phyloP scores from a whole-genome alignment of 1,139 yeast species.

The Candida labiduridarum region DNA sequence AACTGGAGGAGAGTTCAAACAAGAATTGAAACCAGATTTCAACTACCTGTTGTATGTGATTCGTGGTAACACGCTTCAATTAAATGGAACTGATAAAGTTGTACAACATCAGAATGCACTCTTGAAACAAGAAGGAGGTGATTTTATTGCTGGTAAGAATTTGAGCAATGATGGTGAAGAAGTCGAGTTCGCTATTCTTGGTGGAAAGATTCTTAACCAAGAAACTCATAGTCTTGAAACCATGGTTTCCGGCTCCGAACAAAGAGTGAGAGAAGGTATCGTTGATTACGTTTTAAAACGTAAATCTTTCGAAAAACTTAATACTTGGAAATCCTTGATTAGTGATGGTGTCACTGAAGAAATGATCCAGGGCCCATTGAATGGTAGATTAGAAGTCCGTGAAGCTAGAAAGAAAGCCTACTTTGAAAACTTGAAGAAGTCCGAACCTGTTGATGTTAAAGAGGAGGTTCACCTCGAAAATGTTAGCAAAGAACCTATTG shows the following conservation, averaged over 20 bases:
- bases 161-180: conserved; percentile 31
- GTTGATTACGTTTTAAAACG: conserved; percentile 65
- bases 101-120: conserved; percentile 58
- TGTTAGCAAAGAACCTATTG: neutral
- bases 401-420: conserved; percentile 31
- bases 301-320: conserved; percentile 76
- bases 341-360: conserved; percentile 58
- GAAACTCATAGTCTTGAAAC: conserved; percentile 88
- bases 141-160: conserved; percentile 52
- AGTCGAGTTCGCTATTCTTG: conserved; percentile 66
- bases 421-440: conserved; percentile 16
- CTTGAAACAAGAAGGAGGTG: conserved; percentile 72
- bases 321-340: conserved; percentile 69
- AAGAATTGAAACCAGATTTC: conserved; percentile 63
- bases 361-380: conserved; percentile 43
- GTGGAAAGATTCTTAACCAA: conserved; percentile 79
- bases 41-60: conserved; percentile 75
- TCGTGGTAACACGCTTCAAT: conserved; percentile 55
- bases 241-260: conserved; percentile 70
- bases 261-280: conserved; percentile 67
- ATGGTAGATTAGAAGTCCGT: conserved; percentile 37
- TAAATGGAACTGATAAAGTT: conserved; percentile 45
- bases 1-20: conserved; percentile 70
- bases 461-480: neutral
- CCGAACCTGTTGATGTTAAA: neutral